Evolutionary conservation across 2,329 filamentous ascomycete species (phyloP), one percentile per base, ranked within the genome.

Genomic region (Colletotrichum ledebouriae): DNA sequence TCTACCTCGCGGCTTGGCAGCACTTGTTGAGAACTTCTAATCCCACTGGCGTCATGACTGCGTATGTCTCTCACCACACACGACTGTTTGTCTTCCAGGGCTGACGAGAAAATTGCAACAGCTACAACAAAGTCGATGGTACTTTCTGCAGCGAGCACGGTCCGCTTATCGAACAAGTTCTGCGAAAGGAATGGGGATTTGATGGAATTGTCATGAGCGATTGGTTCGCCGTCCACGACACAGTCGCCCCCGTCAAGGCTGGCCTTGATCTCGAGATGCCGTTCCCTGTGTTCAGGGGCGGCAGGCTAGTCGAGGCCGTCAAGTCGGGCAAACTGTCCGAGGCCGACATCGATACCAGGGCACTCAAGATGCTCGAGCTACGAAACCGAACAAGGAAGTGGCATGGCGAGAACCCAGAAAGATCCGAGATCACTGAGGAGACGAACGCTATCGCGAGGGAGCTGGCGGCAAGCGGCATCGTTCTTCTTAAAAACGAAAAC

Each of bases 221-320:
- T 53, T 80, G 76, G 77, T 78, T 73, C 63, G 76, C 73, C 55
- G 77, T 73, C 6, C 76, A 79, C 69, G 72, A 72, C 42, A 77
- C 74, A 0, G 71, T 74, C 12, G 73, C 74, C 59, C 70, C 75
- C 6, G 69, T 77, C 67, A 74, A 77, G 65, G 72, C 75, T 2
- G 73, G 78, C 0, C 71, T 75, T 37, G 74, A 79, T 41, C 73
- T 79, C 10, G 78, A 80, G 63, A 80, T 80, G 77, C 76, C 76
- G 1, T 67, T 67, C 34, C 63, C 63, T 2, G 41, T 67, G 11
- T 74, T 73, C 42, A 17, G 73, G 33, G 72, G 73, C 33, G 60
- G 65, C 4, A 69, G 59, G 15, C 67, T 75, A 3, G 64, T 69
- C 9, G 61, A 63, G 20, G 73, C 74, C 1, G 59, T 72, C 20